Conservation (phyloP, 495 filamentous ascomycete species). For the Hypoxylon crocopeplum region DNA sequence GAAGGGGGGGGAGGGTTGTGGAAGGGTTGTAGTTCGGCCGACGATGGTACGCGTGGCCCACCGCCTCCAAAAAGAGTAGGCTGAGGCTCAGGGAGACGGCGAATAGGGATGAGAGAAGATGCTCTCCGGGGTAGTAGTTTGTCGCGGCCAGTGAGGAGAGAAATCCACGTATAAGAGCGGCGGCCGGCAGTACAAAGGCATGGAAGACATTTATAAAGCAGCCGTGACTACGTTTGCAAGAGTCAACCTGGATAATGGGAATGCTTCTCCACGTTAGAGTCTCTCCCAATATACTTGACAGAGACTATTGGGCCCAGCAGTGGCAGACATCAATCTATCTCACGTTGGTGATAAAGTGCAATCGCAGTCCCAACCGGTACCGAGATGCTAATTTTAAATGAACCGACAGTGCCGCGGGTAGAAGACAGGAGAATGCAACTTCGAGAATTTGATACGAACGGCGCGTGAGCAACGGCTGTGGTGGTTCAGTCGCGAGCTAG, state of each 20-base stretch:
- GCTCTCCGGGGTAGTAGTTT: neutral
- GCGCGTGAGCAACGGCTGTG: constrained; percentile 25
- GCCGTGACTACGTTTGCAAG: neutral
- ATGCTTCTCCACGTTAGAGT: neutral
- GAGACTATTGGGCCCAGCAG: constrained; percentile 15
- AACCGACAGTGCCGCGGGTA: constrained; percentile 18
- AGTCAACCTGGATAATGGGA: constrained; percentile 14
- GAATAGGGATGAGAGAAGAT: constrained; percentile 8
- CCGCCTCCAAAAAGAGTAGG: constrained; percentile 4
- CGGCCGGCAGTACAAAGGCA: neutral
- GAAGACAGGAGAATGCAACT: neutral
- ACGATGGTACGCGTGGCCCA: constrained; percentile 9
- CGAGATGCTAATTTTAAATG: constrained; percentile 27
- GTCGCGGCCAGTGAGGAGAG: neutral
- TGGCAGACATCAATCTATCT: constrained; percentile 20
- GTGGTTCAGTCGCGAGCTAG: constrained; percentile 27
- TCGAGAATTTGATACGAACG: constrained; percentile 6
- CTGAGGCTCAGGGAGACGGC: constrained; percentile 12
- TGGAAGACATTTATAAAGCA: neutral
- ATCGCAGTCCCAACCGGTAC: constrained; percentile 5
- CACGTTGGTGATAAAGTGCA: constrained; percentile 12
- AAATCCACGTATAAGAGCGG: neutral
- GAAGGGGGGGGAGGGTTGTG: no score
- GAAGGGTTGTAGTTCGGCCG: constrained; percentile 20
- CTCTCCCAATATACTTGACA: constrained; percentile 9